Conservation (phyloP, 176 grass and related monocot species). For the Pontederia crassipes region DNA sequence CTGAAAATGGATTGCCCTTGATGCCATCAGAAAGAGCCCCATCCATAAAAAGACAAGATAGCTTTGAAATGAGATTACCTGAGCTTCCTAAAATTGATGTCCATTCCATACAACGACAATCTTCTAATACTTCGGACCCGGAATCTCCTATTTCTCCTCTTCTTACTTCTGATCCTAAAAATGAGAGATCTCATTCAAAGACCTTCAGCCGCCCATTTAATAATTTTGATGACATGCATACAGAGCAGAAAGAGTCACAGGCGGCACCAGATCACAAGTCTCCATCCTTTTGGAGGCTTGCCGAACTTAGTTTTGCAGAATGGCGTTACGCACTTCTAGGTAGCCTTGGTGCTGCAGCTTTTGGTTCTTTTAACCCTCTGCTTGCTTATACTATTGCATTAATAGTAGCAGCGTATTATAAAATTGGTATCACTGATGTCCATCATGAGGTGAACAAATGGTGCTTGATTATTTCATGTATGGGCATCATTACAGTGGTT, state of each 20-base stretch:
- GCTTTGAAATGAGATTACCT: slow-evolving; percentile 80
- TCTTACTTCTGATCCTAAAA: slow-evolving; percentile 91
- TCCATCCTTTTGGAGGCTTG: slow-evolving; percentile 96
- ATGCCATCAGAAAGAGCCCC: slow-evolving; percentile 44
- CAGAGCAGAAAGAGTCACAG: slow-evolving; percentile 57
- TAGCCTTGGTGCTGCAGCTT: slow-evolving; percentile 89
- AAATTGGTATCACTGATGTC: slow-evolving; percentile 54
- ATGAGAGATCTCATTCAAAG: slow-evolving; percentile 95
- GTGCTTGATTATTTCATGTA: slow-evolving; percentile 95
- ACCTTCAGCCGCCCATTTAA: slow-evolving; percentile 81
- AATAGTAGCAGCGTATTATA: slow-evolving; percentile 89
- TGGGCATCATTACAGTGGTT: slow-evolving; percentile 92
- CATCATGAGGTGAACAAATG: slow-evolving; percentile 85
- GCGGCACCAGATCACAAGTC: slow-evolving; percentile 44
- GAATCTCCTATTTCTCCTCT: slow-evolving; percentile 98
- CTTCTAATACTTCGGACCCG: slow-evolving; percentile 83
- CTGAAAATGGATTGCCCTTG: slow-evolving; percentile 46
- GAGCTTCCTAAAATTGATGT: slow-evolving; percentile 95
- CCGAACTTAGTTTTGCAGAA: slow-evolving; percentile 84
- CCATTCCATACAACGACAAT: slow-evolving; percentile 66
- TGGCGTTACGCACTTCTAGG: slow-evolving; percentile 99
- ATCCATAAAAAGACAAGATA: slow-evolving; percentile 89
- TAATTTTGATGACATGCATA: slow-evolving; percentile 51
- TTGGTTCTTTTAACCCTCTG: slow-evolving; percentile 96
- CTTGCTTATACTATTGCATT: slow-evolving; percentile 94